Base-by-base conservation (phyloP, 805 yeast genomes). In the Starmera pachycereana region DNA sequence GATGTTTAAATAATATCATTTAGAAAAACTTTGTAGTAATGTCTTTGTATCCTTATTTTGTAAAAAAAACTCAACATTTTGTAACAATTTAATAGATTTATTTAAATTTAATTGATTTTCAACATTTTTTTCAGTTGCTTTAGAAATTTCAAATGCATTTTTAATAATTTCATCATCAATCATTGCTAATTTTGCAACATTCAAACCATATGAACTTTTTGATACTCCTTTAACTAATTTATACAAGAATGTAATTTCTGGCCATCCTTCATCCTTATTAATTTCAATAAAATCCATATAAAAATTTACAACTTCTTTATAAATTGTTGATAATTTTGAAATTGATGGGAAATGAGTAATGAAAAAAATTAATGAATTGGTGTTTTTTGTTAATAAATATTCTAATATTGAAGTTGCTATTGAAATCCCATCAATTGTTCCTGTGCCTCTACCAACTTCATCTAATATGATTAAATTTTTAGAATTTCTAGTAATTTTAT, bases 281-380 rank as follows among this genome's bases (percentile, higher is more conserved):
- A 37, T 60, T 50, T 40, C 68, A 38, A 71, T 70, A 42, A 78
- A 85, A 14, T 88, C 79, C 57, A 87, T 95, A 1, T 97, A 97
- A 13, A 84, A 90, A 38, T 92, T 97, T 36, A 73, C 70, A 2
- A 89, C 90, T 3, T 76, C 71, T 8, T 68, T 58, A 38, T 76
- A 66, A 47, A 69, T 70, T 14, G 77, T 76, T 0, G 89, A 70
- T 41, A 92, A 65, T 22, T 81, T 79, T 5, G 97, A 92, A 38
- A 92, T 69, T 56, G 92, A 97, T 58, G 57, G 97, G 71, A 92
- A 92, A 66, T 92, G 99, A 0, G 99, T 92, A 0, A 97, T 97
- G 69, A 92, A 92, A 41, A 92, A 56, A 0, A 94, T 78, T 59
- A 88, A 81, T 41, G 95, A 78, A 35, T 72, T 67, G 35, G 78